A percentile compares a stretch with the other conserved stretches of the same genome.
Evolutionary conservation across 805 yeast genomes (phyloP).

Genomic region (Cephaloascus albidus): DNA sequence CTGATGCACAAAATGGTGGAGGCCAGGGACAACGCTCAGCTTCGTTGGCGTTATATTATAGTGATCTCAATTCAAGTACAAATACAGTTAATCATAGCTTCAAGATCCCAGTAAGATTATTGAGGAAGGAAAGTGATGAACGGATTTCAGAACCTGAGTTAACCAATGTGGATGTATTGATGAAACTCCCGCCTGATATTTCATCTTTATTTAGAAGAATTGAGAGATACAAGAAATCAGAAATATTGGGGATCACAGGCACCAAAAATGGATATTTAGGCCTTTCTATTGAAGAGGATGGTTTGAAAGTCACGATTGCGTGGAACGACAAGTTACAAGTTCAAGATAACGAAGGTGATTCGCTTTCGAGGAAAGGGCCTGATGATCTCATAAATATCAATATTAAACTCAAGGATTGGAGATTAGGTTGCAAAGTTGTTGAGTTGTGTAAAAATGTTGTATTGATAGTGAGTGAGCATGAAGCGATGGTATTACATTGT

Average conservation of each 20-base stretch:
- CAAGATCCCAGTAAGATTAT: constrained; percentile 60
- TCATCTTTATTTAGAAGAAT: constrained; percentile 46
- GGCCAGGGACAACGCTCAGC: constrained; percentile 38
- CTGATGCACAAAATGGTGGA: constrained; percentile 11
- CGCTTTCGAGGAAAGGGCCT: constrained; percentile 11
- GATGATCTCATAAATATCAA: constrained; percentile 32
- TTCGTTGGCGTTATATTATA: constrained; percentile 44
- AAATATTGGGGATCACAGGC: constrained; percentile 39
- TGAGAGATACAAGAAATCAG: constrained; percentile 54
- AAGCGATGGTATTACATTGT: constrained; percentile 59
- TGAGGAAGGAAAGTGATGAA: constrained; percentile 45
- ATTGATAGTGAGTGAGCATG: constrained; percentile 45
- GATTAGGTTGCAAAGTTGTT: constrained; percentile 49
- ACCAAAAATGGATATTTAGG: constrained; percentile 40
- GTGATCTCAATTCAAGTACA: constrained; percentile 30
- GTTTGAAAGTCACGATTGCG: constrained; percentile 40
- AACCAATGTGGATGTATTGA: constrained; percentile 42
- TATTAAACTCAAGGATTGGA: constrained; percentile 60
- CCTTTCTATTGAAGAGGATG: constrained; percentile 46
- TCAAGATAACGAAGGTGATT: constrained; percentile 18
- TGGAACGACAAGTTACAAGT: constrained; percentile 51
- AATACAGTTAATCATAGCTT: constrained; percentile 54
- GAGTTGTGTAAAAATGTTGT: constrained; percentile 54
- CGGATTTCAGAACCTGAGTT: constrained; percentile 56
- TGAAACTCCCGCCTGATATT: constrained; percentile 43